These are phyloP conservation scores for Ganoderma leucocontextum DNA, from an alignment of 1,284 basidiomycete genomes.

Conservation along the genomic window DNA sequence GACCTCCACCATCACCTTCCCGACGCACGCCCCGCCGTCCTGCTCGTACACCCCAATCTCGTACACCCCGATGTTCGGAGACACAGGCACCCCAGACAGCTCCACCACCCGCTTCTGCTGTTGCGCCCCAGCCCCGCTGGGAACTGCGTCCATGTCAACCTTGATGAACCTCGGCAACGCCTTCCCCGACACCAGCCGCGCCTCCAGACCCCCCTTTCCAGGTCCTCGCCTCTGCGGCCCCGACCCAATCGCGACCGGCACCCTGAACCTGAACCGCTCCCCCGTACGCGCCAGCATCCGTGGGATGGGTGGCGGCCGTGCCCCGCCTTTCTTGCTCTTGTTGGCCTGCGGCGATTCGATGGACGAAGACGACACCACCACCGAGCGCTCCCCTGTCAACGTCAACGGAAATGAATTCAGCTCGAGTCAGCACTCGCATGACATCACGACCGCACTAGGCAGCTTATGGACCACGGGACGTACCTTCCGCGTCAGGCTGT, in stretches of 20 bases:
- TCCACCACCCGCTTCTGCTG: slow-evolving; percentile 54
- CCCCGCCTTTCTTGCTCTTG: slow-evolving; percentile 28
- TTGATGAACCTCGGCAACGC: slow-evolving; percentile 66
- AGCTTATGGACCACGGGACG: slow-evolving; percentile 7
- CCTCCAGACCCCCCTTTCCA: slow-evolving; percentile 46
- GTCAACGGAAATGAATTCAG: background rate
- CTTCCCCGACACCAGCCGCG: slow-evolving; percentile 59
- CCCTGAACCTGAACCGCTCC: slow-evolving; percentile 68
- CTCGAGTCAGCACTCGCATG: slow-evolving; percentile 4
- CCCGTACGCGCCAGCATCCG: slow-evolving; percentile 64
- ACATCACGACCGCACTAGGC: background rate
- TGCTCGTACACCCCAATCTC: slow-evolving; percentile 64
- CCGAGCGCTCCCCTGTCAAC: slow-evolving; percentile 45
- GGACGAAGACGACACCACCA: slow-evolving; percentile 60
- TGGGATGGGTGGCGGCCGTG: slow-evolving; percentile 37
- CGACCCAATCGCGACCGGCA: slow-evolving; percentile 46
- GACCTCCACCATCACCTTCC: slow-evolving; percentile 65
- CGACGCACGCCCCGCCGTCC: slow-evolving; percentile 59
- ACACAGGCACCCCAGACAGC: slow-evolving; percentile 61
- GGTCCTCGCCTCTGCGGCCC: slow-evolving; percentile 25
- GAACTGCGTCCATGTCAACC: slow-evolving; percentile 52
- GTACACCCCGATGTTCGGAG: slow-evolving; percentile 62
- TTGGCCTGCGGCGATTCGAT: slow-evolving; percentile 60
- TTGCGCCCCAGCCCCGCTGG: slow-evolving; percentile 42
- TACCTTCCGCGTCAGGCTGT: slow-evolving; percentile 48